These are phyloP conservation scores for Sclerotinia nivalis DNA, from an alignment of 2,329 filamentous ascomycete species.

Conservation along the genomic window DNA sequence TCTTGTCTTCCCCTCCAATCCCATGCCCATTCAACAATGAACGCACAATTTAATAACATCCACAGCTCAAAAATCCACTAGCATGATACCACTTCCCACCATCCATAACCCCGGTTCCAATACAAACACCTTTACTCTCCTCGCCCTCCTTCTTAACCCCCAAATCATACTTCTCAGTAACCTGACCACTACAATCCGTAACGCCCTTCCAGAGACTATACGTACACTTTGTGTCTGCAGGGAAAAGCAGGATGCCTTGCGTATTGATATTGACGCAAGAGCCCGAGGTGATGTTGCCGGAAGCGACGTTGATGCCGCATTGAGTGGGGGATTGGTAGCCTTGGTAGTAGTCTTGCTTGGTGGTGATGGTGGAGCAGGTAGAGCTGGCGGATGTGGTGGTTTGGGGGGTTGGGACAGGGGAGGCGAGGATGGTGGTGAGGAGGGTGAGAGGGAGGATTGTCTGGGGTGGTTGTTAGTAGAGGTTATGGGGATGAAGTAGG, in stretches of 20 bases:
- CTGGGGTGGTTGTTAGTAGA: neutral
- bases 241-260: slow-evolving; percentile 16
- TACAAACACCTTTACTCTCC: slow-evolving; percentile 1
- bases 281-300: slow-evolving; percentile 16
- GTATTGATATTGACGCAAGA: slow-evolving; percentile 2
- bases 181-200: neutral
- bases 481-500: neutral
- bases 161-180: neutral
- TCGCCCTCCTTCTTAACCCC: neutral
- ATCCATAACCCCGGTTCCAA: slow-evolving; percentile 12
- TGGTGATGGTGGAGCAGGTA: neutral
- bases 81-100: slow-evolving; percentile 14
- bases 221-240: neutral
- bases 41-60: neutral
- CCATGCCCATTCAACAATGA: neutral
- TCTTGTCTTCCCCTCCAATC: neutral
- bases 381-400: neutral
- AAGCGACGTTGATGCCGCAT: slow-evolving; percentile 9
- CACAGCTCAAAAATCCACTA: slow-evolving; percentile 18
- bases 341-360: slow-evolving; percentile 19
- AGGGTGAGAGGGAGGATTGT: slow-evolving; percentile 12
- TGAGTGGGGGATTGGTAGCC: neutral
- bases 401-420: neutral
- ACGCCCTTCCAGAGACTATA: slow-evolving; percentile 14
- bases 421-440: slow-evolving; percentile 7